phyloP scores from a whole-genome alignment of 345 rosid genomes.

The Firmiana major region DNA sequence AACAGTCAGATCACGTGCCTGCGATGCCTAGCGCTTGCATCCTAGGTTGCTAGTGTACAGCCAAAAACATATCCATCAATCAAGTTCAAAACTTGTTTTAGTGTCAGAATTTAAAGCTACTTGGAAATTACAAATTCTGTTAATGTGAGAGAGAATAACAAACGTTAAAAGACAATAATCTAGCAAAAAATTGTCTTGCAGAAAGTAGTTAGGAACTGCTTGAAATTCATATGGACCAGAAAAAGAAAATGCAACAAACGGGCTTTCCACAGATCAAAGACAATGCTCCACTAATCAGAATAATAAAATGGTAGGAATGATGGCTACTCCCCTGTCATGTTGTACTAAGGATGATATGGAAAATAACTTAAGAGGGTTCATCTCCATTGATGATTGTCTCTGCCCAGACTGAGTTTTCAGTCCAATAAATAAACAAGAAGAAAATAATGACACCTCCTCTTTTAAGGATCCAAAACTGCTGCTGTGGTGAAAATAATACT shows the following conservation, averaged over 20 bases:
- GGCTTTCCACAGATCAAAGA: not conserved
- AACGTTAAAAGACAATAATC: not conserved
- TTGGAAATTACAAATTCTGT: not conserved
- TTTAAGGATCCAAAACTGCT: not conserved
- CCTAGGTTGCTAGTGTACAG: not conserved
- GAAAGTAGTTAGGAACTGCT: not conserved
- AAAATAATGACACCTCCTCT: not conserved
- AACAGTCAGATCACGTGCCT: constrained; percentile 9
- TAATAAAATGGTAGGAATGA: not conserved
- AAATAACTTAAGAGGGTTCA: not conserved
- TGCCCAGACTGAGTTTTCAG: not conserved
- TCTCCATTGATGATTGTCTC: not conserved
- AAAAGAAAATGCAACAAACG: not conserved
- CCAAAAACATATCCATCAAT: not conserved
- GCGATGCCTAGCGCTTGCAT: not conserved
- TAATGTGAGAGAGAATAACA: not conserved
- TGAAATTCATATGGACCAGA: not conserved
- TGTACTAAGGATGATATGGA: not conserved
- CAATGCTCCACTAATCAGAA: not conserved
- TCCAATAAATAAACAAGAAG: not conserved
- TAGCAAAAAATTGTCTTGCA: not conserved
- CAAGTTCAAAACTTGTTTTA: not conserved
- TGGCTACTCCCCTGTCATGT: not conserved
- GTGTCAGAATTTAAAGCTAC: not conserved
- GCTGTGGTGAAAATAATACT: not conserved